These are phyloP conservation scores for Blumeria graminis DNA, from an alignment of 2,329 filamentous ascomycete genomes.

Conservation along the genomic window DNA sequence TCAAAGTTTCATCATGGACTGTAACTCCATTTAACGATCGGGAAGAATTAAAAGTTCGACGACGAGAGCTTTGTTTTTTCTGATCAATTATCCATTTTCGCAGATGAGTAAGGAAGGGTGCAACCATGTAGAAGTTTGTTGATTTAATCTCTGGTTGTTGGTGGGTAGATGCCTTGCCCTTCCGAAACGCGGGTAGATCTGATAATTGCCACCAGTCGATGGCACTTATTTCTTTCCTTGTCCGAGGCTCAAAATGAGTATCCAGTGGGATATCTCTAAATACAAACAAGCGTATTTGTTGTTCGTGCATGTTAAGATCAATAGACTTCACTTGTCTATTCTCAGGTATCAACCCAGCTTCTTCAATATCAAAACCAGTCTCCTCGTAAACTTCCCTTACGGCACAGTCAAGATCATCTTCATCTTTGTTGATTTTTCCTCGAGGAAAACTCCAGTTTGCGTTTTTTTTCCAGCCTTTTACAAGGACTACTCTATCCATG, in stretches of 20 bases:
- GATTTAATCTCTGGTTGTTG: slow-evolving; percentile 30
- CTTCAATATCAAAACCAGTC: slow-evolving; percentile 64
- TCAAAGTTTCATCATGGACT: slow-evolving; percentile 29
- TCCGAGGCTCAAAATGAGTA: slow-evolving; percentile 68
- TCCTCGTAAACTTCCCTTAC: slow-evolving; percentile 90
- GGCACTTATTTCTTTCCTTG: slow-evolving; percentile 91
- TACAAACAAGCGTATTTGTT: slow-evolving; percentile 80
- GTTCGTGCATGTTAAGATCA: slow-evolving; percentile 71
- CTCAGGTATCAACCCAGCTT: slow-evolving; percentile 50
- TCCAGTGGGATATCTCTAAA: slow-evolving; percentile 75
- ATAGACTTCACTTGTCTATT: slow-evolving; percentile 58
- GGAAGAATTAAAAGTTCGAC: slow-evolving; percentile 22
- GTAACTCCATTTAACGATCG: slow-evolving; percentile 18
- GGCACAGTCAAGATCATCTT: slow-evolving; percentile 81
- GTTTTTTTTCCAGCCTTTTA: slow-evolving; percentile 95
- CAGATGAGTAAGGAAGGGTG: slow-evolving; percentile 64
- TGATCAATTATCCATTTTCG: slow-evolving; percentile 82
- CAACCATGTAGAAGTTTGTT: slow-evolving; percentile 95
- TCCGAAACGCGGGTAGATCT: slow-evolving; percentile 61
- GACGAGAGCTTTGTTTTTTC: slow-evolving; percentile 28
- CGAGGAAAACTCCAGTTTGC: slow-evolving; percentile 91
- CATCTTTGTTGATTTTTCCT: slow-evolving; percentile 96
- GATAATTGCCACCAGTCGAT: slow-evolving; percentile 86
- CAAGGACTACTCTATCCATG: slow-evolving; percentile 87
- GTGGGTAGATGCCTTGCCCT: slow-evolving; percentile 33